phyloP scores from a whole-genome alignment of 768 basidiomycete genomes.

The Ramaria rubella region DNA sequence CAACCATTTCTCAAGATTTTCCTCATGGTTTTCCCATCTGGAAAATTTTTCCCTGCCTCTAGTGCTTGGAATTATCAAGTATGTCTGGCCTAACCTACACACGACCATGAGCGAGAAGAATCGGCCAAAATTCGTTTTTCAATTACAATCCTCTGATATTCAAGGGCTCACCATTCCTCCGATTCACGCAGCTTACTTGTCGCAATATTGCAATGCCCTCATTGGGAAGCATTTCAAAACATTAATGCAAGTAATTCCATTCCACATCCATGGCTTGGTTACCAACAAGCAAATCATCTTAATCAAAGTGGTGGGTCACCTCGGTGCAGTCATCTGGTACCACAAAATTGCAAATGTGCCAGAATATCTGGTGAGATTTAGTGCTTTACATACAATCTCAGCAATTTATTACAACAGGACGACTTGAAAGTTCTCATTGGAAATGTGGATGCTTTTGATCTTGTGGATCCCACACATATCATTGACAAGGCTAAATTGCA shows the following conservation, averaged over 20 bases:
- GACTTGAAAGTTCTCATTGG: not conserved
- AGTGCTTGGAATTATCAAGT: too few relatives aligned
- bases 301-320: constrained; percentile 29
- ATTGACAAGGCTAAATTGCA: too few relatives aligned
- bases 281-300: constrained; percentile 18
- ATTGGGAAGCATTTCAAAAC: constrained; percentile 31
- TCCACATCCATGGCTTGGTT: constrained; percentile 29
- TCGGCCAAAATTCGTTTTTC: not conserved
- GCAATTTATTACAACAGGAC: not conserved
- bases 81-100: too few relatives aligned
- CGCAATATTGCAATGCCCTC: constrained; percentile 23
- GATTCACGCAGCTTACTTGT: constrained; percentile 27
- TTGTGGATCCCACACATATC: not conserved
- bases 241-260: constrained; percentile 13
- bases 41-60: too few relatives aligned
- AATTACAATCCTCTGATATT: not conserved
- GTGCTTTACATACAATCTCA: not conserved
- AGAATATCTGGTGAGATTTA: constrained; percentile 28
- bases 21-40: too few relatives aligned
- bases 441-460: not conserved
- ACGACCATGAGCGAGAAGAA: too few relatives aligned
- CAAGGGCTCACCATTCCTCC: constrained; percentile 22
- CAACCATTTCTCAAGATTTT: too few relatives aligned
- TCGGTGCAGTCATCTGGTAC: constrained; percentile 37
- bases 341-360: constrained; percentile 31